Conservation (phyloP, 139 green algal genomes). For the Chlamydomonas urium region DNA sequence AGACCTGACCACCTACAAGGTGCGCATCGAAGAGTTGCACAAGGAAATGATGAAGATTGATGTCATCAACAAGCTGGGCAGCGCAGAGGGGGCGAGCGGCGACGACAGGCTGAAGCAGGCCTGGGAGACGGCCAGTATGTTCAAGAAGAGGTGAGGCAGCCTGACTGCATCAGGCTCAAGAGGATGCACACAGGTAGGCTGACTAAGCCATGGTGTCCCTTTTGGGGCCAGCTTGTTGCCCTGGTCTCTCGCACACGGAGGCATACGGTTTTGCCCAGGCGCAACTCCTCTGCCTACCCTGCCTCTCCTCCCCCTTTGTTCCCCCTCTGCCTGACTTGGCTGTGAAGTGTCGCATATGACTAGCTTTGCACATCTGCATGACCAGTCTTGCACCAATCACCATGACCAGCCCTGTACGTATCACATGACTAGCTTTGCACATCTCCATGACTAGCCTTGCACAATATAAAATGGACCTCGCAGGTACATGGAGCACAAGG, state of each 20-base stretch:
- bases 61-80: conserved; percentile 1
- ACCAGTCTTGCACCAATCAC: too few species aligned
- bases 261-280: too few species aligned
- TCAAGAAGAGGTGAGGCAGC: conserved; percentile 49
- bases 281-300: too few species aligned
- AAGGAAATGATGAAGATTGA: conserved; percentile 34
- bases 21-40: conserved; percentile 46
- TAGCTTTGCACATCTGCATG: neutral
- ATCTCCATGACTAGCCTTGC: too few species aligned
- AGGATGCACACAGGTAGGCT: too few species aligned
- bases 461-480: too few species aligned
- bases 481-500: conserved; percentile 57
- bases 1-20: conserved; percentile 36
- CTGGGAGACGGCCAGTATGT: conserved; percentile 49
- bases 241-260: too few species aligned
- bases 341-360: neutral
- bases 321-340: too few species aligned
- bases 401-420: neutral
- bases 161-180: too few species aligned
- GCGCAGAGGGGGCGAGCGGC: conserved; percentile 1
- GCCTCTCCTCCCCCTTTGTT: too few species aligned
- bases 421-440: neutral
- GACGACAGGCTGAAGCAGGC: conserved; percentile 53
- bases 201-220: too few species aligned
- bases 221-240: too few species aligned